Percentiles rank a stretch among this genome's conserved stretches.
Evolutionary conservation across 148 eudicot genomes (phyloP).

Genomic region (Rheum nobile): DNA sequence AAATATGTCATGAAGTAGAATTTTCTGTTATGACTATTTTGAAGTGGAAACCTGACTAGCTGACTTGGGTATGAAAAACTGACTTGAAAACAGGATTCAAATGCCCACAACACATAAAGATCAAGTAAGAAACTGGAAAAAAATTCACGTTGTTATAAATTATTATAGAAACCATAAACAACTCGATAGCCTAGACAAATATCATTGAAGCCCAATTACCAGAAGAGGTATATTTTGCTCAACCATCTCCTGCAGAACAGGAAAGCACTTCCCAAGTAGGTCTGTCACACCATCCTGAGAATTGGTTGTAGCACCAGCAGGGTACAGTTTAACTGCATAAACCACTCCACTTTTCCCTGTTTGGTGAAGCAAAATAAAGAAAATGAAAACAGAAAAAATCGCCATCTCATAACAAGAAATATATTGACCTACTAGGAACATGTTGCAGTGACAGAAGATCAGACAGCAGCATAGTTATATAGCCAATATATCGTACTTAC

Average conservation of each 20-base stretch:
- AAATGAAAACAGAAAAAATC: not conserved
- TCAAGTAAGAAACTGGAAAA: not conserved
- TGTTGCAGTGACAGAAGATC: not conserved
- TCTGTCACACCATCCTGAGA: slow-evolving; percentile 99
- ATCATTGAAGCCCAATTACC: slow-evolving; percentile 25
- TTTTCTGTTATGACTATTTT: not conserved
- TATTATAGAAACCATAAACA: not conserved
- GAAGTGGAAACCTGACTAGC: not conserved
- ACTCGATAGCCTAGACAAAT: not conserved
- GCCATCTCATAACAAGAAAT: not conserved
- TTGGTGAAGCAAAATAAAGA: not conserved
- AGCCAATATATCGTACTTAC: slow-evolving; percentile 32
- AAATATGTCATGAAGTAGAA: not conserved
- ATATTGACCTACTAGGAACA: not conserved
- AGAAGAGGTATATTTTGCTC: slow-evolving; percentile 77
- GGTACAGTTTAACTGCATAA: slow-evolving; percentile 81
- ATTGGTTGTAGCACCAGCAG: slow-evolving; percentile 98
- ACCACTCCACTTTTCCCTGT: slow-evolving; percentile 81
- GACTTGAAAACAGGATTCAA: not conserved
- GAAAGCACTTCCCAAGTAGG: slow-evolving; percentile 80
- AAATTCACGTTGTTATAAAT: not conserved
- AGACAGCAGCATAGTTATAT: not conserved
- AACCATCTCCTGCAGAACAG: slow-evolving; percentile 87
- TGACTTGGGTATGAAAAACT: not conserved
- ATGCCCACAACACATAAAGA: not conserved